A percentile compares a stretch with the other conserved stretches of the same genome.
phyloP scores from a whole-genome alignment of 2,329 filamentous ascomycete genomes.

The Fusarium musae region DNA sequence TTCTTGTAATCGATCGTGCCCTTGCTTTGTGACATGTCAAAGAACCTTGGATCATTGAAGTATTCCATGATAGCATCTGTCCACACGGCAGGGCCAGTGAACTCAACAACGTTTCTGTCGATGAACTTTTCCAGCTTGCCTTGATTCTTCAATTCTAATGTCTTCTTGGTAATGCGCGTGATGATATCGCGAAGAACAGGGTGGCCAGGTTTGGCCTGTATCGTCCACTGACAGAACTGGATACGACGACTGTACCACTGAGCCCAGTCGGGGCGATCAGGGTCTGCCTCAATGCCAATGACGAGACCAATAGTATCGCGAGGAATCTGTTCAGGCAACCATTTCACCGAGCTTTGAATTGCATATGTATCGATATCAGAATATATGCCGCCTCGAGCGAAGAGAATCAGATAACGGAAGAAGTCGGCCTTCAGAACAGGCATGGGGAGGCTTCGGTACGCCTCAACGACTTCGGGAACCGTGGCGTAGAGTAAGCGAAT shows the following conservation, averaged over 20 bases:
- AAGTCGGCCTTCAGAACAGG: constrained; percentile 83
- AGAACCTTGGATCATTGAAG: constrained; percentile 91
- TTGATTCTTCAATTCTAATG: constrained; percentile 75
- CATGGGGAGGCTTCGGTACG: constrained; percentile 77
- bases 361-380: constrained; percentile 92
- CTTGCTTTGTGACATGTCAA: constrained; percentile 77
- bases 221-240: constrained; percentile 99
- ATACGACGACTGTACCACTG: constrained; percentile 97
- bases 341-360: constrained; percentile 83
- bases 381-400: constrained; percentile 75
- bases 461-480: constrained; percentile 80
- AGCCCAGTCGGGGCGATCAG: constrained; percentile 90
- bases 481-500: constrained; percentile 88
- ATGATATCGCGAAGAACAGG: constrained; percentile 91
- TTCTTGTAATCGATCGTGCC: constrained; percentile 85
- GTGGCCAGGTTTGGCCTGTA: constrained; percentile 94
- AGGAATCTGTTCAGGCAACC: constrained; percentile 84
- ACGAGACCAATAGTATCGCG: constrained; percentile 84
- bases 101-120: constrained; percentile 86
- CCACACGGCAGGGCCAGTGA: constrained; percentile 94
- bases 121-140: constrained; percentile 70
- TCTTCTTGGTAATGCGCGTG: constrained; percentile 83
- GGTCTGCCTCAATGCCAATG: constrained; percentile 95
- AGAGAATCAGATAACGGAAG: constrained; percentile 78
- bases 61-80: constrained; percentile 92